Evolutionary conservation across 1,139 yeast genomes (phyloP), one percentile per base, ranked within the genome.

Genomic region (Blastobotrys indianensis): DNA sequence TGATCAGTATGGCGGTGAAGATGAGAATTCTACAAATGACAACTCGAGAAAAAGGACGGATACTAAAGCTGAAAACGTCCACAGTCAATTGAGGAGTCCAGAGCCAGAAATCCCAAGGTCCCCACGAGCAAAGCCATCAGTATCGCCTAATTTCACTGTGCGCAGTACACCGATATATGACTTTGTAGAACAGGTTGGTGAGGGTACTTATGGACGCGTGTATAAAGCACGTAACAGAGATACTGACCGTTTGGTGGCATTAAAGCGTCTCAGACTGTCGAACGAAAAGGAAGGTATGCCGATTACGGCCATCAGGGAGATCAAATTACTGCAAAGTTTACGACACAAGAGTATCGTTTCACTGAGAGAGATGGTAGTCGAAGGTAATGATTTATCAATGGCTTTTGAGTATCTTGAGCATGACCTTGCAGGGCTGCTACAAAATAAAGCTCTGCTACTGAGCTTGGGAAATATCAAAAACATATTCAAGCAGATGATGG

Each of bases 231-330:
- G 70, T 45, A 85, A 87, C 60, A 66, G 68, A 12, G 70, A 77
- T n/a, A 86, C 96, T 0, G 73, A 76, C 4, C 80, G 77, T 50
- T 69, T 74, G 56, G 94, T 88, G 23, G 98, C 98, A 1, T 70
- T 92, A 59, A 92, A 92, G 61, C 76, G 82, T 56, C 71, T 92
- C 41, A 68, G 97, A 50, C 73, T 92, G 61, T 97, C 92, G 61
- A 69, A 80, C 7, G 97, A 92, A 63, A 73, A 88, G 42, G 98
- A 92, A 61, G 97, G 97, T 0, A 87, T 92, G 65, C 98, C 98
- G 1, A 85, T 92, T 17, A 92, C 98, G 0, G 95, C 97, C 0
- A 80, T 90, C 59, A 74, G 98, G 55, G 98, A 92, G 66, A 87
- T 90, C 50, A 82, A 88, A 54, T 69, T 92, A 17, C 70, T 92